Percentiles rank a stretch among this genome's conserved stretches.
Evolutionary conservation across 163 green algal genomes (phyloP).

Genomic region (Scenedesmus sp.): DNA sequence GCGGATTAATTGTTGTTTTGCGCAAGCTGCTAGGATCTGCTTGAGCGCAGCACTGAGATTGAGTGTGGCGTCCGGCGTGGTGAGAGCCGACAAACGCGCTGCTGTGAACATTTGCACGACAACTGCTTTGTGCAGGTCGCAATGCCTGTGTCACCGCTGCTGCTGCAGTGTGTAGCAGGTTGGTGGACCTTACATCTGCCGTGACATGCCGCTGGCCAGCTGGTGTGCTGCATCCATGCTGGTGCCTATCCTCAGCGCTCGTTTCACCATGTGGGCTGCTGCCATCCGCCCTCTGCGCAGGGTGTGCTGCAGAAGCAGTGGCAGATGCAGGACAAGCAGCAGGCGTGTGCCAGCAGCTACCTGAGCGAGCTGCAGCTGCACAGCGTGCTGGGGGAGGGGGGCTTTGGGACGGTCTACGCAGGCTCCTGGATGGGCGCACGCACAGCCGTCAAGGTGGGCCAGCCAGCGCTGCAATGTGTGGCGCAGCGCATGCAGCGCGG

Average conservation of each 20-base stretch:
- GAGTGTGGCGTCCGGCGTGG: too few species aligned
- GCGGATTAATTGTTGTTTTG: too few species aligned
- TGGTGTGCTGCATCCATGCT: neutral
- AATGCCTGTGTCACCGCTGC: too few species aligned
- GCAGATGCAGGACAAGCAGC: slow-evolving; percentile 30
- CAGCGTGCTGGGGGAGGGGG: neutral
- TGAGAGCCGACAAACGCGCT: too few species aligned
- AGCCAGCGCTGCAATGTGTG: too few species aligned
- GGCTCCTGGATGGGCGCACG: neutral
- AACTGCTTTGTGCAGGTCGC: too few species aligned
- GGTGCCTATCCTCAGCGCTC: neutral
- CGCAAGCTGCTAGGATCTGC: too few species aligned
- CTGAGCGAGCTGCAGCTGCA: slow-evolving; percentile 15
- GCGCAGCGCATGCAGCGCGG: neutral
- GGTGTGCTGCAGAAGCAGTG: slow-evolving; percentile 10
- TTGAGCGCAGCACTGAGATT: too few species aligned
- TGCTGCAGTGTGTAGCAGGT: neutral
- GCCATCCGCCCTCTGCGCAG: neutral
- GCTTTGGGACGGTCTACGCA: neutral
- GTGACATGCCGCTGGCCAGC: too few species aligned
- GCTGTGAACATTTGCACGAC: too few species aligned
- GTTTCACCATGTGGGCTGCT: neutral
- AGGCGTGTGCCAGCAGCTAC: slow-evolving; percentile 8
- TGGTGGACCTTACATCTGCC: too few species aligned
- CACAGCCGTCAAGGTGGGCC: slow-evolving; percentile 22